Evolutionary conservation across 768 basidiomycete genomes (phyloP), one percentile per base, ranked within the genome.

Genomic region (Mycena galericulata): DNA sequence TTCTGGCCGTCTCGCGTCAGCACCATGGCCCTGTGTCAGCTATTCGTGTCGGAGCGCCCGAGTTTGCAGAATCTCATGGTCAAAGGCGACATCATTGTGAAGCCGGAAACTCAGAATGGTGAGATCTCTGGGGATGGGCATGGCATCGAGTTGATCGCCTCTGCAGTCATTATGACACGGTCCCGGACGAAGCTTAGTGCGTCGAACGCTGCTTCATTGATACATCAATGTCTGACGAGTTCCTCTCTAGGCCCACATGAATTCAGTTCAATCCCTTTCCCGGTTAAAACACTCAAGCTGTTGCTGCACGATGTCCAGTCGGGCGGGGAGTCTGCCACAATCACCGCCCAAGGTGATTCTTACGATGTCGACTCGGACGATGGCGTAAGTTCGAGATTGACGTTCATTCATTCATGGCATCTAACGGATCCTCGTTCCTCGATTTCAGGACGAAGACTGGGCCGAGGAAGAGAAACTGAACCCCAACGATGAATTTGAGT

Each of bases 131-230:
- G 47, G 50, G 50, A 57, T 45, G 45, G 22, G 18, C 22, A 20
- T 45, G 26, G 32, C 38, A 50, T 36, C n/a, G 27, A 57, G 56
- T 70, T 41, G 20, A 61, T 62, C 46, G 54, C 57, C 64, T 63
- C 60, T 65, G 68, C 76, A 97, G 96, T 95, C 74, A 98, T 99
- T 79, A 95, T 98, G 94, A 99, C 98, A 53, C 89, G 98, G 68
- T 97, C 97, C 34, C 87, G 89, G 74, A 94, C 98, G 56, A 94
- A 90, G 82, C 86, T 84, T 71, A 92, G 97, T 98, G 80, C 78
- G 92, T 80, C 67, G 65, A 43, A 18, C 68, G 26, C 64, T 30
- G 66, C 38, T 53, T 34, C 36, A 59, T 66, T 36, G 34, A 7
- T 14, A 14, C 34, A 56, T 69, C 64, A 46, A 20, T 55, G 17